Percentiles rank a stretch among this genome's conserved stretches.
Evolutionary conservation across 176 grass and related monocot genomes (phyloP).

Genomic region (Oryza meyeriana): DNA sequence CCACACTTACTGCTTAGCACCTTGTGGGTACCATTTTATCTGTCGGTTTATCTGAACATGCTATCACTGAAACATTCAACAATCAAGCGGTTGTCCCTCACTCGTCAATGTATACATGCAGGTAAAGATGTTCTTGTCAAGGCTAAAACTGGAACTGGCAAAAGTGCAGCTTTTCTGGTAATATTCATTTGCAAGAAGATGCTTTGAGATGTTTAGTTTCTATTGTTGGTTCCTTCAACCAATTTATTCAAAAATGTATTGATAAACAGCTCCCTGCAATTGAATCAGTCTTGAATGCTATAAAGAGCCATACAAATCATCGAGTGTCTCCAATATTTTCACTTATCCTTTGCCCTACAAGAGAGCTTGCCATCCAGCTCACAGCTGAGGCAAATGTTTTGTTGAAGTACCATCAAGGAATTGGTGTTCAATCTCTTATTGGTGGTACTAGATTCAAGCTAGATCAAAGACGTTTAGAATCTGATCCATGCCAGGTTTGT

Average conservation of each 20-base stretch:
- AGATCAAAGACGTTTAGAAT: conserved; percentile 85
- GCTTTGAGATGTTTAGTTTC: conserved; percentile 6
- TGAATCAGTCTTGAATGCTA: conserved; percentile 86
- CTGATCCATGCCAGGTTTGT: conserved; percentile 83
- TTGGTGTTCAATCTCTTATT: conserved; percentile 90
- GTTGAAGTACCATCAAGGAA: conserved; percentile 70
- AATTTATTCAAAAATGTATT: conserved; percentile 49
- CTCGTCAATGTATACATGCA: conserved; percentile 23
- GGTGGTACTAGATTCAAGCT: conserved; percentile 88
- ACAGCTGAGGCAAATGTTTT: conserved; percentile 86
- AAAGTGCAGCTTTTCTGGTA: conserved; percentile 97
- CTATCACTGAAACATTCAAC: not conserved
- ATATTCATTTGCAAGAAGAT: conserved; percentile 26
- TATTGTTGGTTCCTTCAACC: conserved; percentile 18
- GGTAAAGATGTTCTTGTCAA: conserved; percentile 96
- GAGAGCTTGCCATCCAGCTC: conserved; percentile 90
- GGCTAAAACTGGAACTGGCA: conserved; percentile 90
- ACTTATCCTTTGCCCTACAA: conserved; percentile 80
- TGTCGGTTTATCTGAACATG: not conserved
- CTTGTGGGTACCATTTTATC: not conserved
- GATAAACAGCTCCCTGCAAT: conserved; percentile 98
- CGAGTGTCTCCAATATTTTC: conserved; percentile 68
- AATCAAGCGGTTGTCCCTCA: not conserved
- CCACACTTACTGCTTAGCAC: not conserved
- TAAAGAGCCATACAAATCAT: conserved; percentile 51